Base-by-base conservation (phyloP, 1,284 basidiomycete species). In the Cryptococcus sp. region DNA sequence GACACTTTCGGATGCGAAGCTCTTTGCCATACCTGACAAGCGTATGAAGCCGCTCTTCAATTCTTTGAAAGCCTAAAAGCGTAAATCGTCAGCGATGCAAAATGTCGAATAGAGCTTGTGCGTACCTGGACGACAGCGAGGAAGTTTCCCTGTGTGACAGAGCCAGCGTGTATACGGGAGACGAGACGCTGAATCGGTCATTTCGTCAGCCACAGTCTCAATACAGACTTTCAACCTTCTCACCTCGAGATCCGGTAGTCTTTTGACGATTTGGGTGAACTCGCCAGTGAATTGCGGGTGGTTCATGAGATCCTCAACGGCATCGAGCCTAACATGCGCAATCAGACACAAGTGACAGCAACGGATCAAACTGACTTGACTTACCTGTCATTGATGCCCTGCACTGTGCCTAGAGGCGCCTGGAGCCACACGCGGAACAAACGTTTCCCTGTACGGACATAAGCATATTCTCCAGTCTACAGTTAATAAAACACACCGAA, bases 341-440 rank as follows among this genome's bases (percentile, higher is more conserved):
- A 10, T 34, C 8, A 34, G 29, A 34, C 29, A 34, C 29, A 13
- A 13, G 29, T 7, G 7, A 34, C 19, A 23, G n/a, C 29, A 40
- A 37, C 37, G 19, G 45, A 19, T 52, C 53, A 40, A 45, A 49
- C 55, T 22, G 44, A 54, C 23, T 29, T 53, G 49, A 67, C 77
- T 44, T 68, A 90, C 89, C 92, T 83, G 50, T 89, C 87, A 70
- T 93, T 93, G 78, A 98, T 97, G 41, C 89, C 89, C 16, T 83
- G 75, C 25, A 86, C 85, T 45, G 90, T 85, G 43, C 87, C 84
- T 59, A 98, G 79, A 15, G 94, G 94, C 81, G 89, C 87, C 61
- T 91, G 94, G 8, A 97, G 81, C 94, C 93, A 97, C 61, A 94
- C 88, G 47, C 91, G 85, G 82, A 97, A 96, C 29, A 97, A 81